Evolutionary conservation across 805 yeast genomes (phyloP).

Genomic region (Myxozyma melibiosi): DNA sequence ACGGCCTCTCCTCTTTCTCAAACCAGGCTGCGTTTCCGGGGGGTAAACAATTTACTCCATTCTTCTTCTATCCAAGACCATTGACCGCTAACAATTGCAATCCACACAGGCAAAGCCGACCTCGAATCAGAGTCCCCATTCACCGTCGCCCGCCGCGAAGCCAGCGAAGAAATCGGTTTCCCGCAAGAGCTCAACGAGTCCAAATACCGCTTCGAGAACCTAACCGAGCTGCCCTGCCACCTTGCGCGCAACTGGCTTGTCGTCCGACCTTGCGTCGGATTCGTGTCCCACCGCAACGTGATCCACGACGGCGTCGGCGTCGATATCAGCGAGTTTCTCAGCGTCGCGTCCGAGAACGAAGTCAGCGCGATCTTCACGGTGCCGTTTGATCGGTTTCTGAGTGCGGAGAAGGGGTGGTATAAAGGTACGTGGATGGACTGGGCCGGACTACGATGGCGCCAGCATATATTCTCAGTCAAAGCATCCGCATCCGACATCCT

Average conservation of each 20-base stretch:
- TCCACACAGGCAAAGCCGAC: slow-evolving; percentile 81
- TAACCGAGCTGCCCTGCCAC: slow-evolving; percentile 73
- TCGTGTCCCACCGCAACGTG: slow-evolving; percentile 22
- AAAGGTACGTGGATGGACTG: slow-evolving; percentile 39
- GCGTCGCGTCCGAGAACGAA: slow-evolving; percentile 35
- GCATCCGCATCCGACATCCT: slow-evolving; percentile 8
- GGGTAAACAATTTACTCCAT: slow-evolving; percentile 62
- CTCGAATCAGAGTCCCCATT: slow-evolving; percentile 61
- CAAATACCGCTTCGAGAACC: slow-evolving; percentile 60
- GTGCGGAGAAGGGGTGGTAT: slow-evolving; percentile 32
- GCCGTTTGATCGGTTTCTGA: slow-evolving; percentile 27
- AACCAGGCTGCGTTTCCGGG: slow-evolving; percentile 95
- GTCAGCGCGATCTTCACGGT: slow-evolving; percentile 39
- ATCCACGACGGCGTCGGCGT: slow-evolving; percentile 11
- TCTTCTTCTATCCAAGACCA: background rate
- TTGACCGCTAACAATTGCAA: background rate
- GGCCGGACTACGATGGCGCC: slow-evolving; percentile 42
- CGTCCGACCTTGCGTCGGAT: slow-evolving; percentile 68
- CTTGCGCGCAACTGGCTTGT: slow-evolving; percentile 79
- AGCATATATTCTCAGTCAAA: slow-evolving; percentile 40
- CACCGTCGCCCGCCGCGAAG: slow-evolving; percentile 78
- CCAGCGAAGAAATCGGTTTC: slow-evolving; percentile 84
- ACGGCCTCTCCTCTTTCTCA: slow-evolving; percentile 68
- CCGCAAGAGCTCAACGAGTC: slow-evolving; percentile 42
- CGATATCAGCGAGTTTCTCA: slow-evolving; percentile 19